Percentiles rank a stretch among this genome's conserved stretches.
Evolutionary conservation across 129 eudicot genomes (phyloP).

Genomic region (Lactuca saligna): DNA sequence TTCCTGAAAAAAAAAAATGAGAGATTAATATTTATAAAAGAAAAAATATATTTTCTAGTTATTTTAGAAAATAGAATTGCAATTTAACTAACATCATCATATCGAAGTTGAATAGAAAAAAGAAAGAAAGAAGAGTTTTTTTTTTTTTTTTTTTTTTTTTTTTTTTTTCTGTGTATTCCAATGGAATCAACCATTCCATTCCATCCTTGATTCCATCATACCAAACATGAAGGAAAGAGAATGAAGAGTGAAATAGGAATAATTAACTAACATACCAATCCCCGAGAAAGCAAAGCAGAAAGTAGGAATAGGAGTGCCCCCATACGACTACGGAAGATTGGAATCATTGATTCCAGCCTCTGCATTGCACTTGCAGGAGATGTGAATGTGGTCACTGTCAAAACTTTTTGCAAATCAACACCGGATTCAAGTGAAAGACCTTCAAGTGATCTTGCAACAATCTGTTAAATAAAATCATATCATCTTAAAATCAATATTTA

Average conservation of each 20-base stretch:
- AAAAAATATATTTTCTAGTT: too few species aligned
- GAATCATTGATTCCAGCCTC: slow-evolving; percentile 75
- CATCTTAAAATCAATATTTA: slow-evolving; percentile 10
- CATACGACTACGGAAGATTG: slow-evolving; percentile 84
- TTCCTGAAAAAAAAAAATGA: slow-evolving; percentile 48
- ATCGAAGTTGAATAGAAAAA: too few species aligned
- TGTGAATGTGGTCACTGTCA: slow-evolving; percentile 60
- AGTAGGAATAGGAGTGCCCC: slow-evolving; percentile 87
- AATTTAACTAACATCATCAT: too few species aligned
- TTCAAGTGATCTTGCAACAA: slow-evolving; percentile 68
- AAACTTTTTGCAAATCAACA: slow-evolving; percentile 63
- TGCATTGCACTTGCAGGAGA: slow-evolving; percentile 55
- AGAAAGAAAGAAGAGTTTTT: too few species aligned
- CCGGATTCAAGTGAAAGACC: slow-evolving; percentile 81
- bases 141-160: too few species aligned
- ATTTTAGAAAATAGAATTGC: background rate
- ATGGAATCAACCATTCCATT: background rate
- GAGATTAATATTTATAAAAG: too few species aligned
- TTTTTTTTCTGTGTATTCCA: too few species aligned
- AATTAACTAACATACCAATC: too few species aligned
- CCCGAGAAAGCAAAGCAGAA: slow-evolving; percentile 96
- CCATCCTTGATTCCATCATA: too few species aligned
- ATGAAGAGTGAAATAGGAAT: too few species aligned
- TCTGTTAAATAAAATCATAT: slow-evolving; percentile 50
- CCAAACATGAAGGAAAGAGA: too few species aligned